A percentile compares a stretch with the other conserved stretches of the same genome.
phyloP scores from a whole-genome alignment of 257 asterid species.

The Petrea volubilis region DNA sequence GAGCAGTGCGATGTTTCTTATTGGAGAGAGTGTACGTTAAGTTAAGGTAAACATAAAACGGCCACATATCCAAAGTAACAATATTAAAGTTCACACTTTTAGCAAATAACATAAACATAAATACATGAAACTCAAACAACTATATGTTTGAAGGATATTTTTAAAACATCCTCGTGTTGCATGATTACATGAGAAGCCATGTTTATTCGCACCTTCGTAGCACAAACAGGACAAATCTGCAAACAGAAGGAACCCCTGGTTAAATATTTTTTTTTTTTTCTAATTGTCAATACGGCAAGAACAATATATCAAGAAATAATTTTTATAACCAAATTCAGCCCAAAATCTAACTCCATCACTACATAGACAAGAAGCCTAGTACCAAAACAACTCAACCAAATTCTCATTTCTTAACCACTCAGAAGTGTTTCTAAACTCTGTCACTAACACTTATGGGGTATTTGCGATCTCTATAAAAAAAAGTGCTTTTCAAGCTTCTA shows the following conservation, averaged over 20 bases:
- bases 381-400: neutral
- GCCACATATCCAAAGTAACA: neutral
- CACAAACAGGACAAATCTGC: constrained; percentile 73
- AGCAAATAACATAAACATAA: neutral
- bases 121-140: neutral
- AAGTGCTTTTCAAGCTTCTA: no score
- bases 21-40: constrained; percentile 47
- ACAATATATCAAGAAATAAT: neutral
- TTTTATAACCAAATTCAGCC: neutral
- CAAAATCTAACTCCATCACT: neutral
- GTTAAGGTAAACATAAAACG: constrained; percentile 41
- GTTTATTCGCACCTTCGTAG: constrained; percentile 45
- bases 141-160: constrained; percentile 54
- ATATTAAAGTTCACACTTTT: neutral
- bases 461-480: no score
- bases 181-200: constrained; percentile 64
- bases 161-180: constrained; percentile 53
- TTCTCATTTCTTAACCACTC: neutral
- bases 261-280: neutral
- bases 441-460: no score
- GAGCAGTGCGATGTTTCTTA: constrained; percentile 39
- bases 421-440: neutral
- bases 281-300: neutral
- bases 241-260: constrained; percentile 16
- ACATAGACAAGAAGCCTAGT: neutral